Conservation (phyloP, 345 rosid species). For the Populus nigra region DNA sequence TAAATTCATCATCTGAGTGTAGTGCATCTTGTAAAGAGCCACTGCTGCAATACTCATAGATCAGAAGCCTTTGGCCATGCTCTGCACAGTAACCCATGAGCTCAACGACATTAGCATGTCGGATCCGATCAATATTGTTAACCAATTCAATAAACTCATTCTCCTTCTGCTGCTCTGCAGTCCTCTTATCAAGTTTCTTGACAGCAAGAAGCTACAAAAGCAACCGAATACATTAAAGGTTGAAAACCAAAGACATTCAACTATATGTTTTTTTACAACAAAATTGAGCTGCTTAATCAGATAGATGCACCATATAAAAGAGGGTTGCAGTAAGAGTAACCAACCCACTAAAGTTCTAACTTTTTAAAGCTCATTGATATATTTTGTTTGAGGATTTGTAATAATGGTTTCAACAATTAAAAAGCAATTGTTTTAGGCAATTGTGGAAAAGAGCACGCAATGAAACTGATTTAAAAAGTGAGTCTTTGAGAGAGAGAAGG, state of each 20-base stretch:
- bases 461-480: neutral
- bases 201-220: constrained; percentile 71
- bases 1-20: constrained; percentile 78
- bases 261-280: neutral
- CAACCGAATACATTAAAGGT: constrained; percentile 18
- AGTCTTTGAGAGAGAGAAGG: neutral
- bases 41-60: constrained; percentile 80
- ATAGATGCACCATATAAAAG: neutral
- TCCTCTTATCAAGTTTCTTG: constrained; percentile 80
- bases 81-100: constrained; percentile 96
- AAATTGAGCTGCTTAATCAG: neutral
- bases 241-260: constrained; percentile 6
- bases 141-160: constrained; percentile 79
- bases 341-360: neutral
- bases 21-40: constrained; percentile 82
- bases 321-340: neutral
- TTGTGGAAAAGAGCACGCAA: neutral
- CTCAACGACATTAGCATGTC: constrained; percentile 81
- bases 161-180: constrained; percentile 64
- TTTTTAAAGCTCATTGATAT: neutral
- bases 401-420: neutral
- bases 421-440: neutral
- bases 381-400: neutral
- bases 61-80: constrained; percentile 86
- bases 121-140: constrained; percentile 68